phyloP scores from a whole-genome alignment of 2,329 filamentous ascomycete species.

The Fusarium sp. region DNA sequence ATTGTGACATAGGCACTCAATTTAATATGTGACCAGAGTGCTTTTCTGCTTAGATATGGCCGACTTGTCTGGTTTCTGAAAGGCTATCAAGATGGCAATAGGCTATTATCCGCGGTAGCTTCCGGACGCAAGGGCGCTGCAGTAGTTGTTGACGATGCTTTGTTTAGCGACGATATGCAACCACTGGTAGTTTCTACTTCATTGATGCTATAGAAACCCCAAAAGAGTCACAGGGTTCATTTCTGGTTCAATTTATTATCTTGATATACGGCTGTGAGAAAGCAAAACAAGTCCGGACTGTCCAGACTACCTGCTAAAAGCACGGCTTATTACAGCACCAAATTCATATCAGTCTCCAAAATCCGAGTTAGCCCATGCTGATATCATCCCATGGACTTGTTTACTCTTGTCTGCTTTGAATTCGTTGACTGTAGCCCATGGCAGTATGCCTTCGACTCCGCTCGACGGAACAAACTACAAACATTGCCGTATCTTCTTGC shows the following conservation, averaged over 20 bases:
- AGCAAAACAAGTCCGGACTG: background rate
- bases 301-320: background rate
- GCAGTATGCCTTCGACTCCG: background rate
- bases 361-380: background rate
- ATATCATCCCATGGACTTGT: background rate
- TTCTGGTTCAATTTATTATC: background rate
- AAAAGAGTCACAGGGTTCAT: background rate
- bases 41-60: background rate
- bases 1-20: no score
- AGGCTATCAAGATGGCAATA: background rate
- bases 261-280: background rate
- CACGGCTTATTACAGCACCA: background rate
- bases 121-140: background rate
- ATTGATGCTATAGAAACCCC: background rate
- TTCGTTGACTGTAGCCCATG: background rate
- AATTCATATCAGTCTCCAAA: background rate
- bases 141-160: background rate
- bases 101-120: background rate
- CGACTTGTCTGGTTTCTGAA: background rate
- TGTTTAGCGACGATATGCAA: background rate
- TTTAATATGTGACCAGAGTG: background rate
- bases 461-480: background rate
- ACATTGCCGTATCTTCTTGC: background rate
- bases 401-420: background rate
- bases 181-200: background rate